A percentile compares a stretch with the other conserved stretches of the same genome.
These are phyloP conservation scores for Dictyostelium firmibasis DNA, from an alignment of 78 protist genomes.

Conservation along the genomic window DNA sequence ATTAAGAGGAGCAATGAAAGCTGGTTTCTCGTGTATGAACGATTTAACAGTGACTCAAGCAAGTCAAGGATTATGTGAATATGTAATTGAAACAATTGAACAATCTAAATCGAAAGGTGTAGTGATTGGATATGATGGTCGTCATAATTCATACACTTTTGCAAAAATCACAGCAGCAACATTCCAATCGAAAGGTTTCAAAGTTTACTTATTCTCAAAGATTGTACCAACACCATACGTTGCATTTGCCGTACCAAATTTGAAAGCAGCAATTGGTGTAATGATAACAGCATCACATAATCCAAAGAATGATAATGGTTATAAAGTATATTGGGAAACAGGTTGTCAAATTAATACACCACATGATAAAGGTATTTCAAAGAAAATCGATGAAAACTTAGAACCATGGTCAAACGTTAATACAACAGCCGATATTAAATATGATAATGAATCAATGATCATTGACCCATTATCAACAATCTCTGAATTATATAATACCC, in stretches of 20 bases:
- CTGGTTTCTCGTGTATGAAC: constrained; percentile 96
- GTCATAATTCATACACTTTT: constrained; percentile 88
- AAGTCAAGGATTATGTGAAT: constrained; percentile 80
- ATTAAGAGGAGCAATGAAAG: constrained; percentile 95
- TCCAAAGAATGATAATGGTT: constrained; percentile 99
- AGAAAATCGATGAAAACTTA: constrained; percentile 66
- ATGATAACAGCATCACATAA: constrained; percentile 98
- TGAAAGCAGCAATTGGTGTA: constrained; percentile 85
- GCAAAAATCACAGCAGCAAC: constrained; percentile 91
- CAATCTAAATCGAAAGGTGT: constrained; percentile 19
- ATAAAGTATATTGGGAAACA: constrained; percentile 99
- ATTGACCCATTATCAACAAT: constrained; percentile 47
- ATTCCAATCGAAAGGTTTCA: constrained; percentile 72
- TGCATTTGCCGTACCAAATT: constrained; percentile 84
- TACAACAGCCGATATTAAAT: background rate
- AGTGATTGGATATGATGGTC: constrained; percentile 92
- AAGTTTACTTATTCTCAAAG: constrained; percentile 74
- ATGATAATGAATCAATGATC: background rate
- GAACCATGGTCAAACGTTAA: constrained; percentile 64
- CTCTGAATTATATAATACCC: background rate
- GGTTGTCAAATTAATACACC: constrained; percentile 91
- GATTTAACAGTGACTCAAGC: constrained; percentile 94
- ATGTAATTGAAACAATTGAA: constrained; percentile 10
- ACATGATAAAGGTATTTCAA: constrained; percentile 79
- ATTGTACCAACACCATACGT: constrained; percentile 94